Evolutionary conservation across 2,329 filamentous ascomycete species (phyloP), one percentile per base, ranked within the genome.

Genomic region (Arthrobotrys iridis): DNA sequence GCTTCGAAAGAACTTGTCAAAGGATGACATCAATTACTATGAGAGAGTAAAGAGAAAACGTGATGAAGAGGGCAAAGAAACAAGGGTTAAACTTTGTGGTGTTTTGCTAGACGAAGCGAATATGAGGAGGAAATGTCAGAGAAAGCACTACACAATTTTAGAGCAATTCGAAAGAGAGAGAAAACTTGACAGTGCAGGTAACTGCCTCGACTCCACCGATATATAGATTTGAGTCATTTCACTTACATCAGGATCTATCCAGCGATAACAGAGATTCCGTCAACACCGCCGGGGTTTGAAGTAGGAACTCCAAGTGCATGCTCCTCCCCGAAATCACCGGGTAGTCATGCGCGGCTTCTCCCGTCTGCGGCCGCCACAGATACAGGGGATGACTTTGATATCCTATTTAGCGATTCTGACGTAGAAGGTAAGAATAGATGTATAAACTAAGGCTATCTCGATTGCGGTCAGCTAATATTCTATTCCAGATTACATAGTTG

Each of bases 1-100:
- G 5, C 22, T 65, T 7, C 15, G 46, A 18, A 65, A 65, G n/a
- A 65, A 65, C 26, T 13, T 65, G 6, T 15, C 13, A 2, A 58
- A 64, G 33, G 20, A 24, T 2, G 59, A 64, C 8, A n/a, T 50
- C 24, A 28, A 37, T 10, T 64, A 64, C 37, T 48, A 48, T 13
- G 18, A 64, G 13, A 48, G 15, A 10, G 50, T 35, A 30, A 64
- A 64, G 18, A 13, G 59, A 28, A 30, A 64, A 22, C 59, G 59
- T 10, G 59, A 64, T 26, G 43, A 24, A 13, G 59, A 64, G 18
- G 59, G 59, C 4, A 64, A 64, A 22, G 18, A 35, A 22, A 37
- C 59, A 13, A 50, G 43, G 18, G 43, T 64, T 3, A 48, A 48
- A 18, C 20, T 64, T 6, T 64, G 59, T 18, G 41, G 33, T 7